phyloP scores from a whole-genome alignment of 192 early-diverging fungal species.

The Phycomyces blakesleeanus region DNA sequence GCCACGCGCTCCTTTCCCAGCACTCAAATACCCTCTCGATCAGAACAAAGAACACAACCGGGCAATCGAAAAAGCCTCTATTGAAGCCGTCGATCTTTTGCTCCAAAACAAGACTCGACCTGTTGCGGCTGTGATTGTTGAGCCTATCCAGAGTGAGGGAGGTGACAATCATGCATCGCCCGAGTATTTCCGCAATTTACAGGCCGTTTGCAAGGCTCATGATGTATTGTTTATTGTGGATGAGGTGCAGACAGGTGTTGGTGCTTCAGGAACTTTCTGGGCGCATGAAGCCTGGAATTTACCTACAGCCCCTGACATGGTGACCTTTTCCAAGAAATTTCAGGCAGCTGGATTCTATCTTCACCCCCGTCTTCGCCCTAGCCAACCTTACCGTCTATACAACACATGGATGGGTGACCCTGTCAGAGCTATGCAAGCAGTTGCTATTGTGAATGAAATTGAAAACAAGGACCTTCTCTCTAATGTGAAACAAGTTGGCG shows the following conservation, averaged over 20 bases:
- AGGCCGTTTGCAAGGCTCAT: conserved; percentile 50
- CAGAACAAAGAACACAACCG: conserved; percentile 55
- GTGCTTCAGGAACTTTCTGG: conserved; percentile 71
- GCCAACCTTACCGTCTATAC: conserved; percentile 63
- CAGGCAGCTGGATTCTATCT: conserved; percentile 74
- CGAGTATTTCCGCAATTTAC: conserved; percentile 59
- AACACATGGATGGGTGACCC: conserved; percentile 81
- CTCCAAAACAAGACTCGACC: conserved; percentile 46
- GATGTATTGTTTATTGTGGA: conserved; percentile 73
- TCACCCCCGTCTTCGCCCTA: conserved; percentile 50
- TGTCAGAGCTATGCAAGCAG: conserved; percentile 57
- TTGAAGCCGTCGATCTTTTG: conserved; percentile 47
- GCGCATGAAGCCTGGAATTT: conserved; percentile 72
- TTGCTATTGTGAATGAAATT: conserved; percentile 60
- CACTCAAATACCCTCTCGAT: conserved; percentile 61
- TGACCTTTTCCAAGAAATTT: conserved; percentile 79
- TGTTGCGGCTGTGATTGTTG: conserved; percentile 63
- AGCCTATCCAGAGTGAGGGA: conserved; percentile 73
- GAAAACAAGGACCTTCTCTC: conserved; percentile 46
- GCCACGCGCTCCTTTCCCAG: conserved; percentile 63
- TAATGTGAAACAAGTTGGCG: conserved; percentile 49
- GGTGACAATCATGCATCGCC: conserved; percentile 70
- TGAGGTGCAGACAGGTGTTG: conserved; percentile 76
- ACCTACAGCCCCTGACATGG: conserved; percentile 64
- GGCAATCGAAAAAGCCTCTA: conserved; percentile 53